Evolutionary conservation across 2,329 filamentous ascomycete species (phyloP), one percentile per base, ranked within the genome.

Genomic region (Fusarium nodosum): DNA sequence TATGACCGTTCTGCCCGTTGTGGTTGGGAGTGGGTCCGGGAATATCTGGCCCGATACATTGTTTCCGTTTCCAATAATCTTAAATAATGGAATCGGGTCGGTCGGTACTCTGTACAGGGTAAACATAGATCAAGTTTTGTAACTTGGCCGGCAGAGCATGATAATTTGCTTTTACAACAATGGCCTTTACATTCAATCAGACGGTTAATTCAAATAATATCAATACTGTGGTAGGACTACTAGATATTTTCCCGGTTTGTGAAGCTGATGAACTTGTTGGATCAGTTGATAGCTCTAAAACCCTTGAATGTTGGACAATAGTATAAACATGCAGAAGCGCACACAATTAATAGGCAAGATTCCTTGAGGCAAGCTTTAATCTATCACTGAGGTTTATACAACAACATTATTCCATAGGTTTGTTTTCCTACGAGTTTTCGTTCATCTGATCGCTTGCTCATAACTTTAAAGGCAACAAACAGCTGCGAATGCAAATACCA

Each of bases 1-100:
- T 20, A 22, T 20, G 36, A 39, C 36, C 36, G 36, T 39, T 39
- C 12, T 39, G 13, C 13, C 46, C 22, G 44, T 57, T 46, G 41
- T 6, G 39, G 12, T 56, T 26, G 11, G 11, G 12, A 16, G 56
- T 64, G 59, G 61, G 50, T 9, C 58, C 55, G 63, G 61, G 36
- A 60, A 67, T 67, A 57, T 10, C 3, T 11, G 15, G 1, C 6
- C 4, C 0, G 1, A 0, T 0, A 10, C 22, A 33, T 56, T 11
- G 28, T 30, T 34, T 18, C 42, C 42, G 18, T 9, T 18, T 1
- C 3, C 5, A 7, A 24, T 18, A 5, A 42, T 54, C 33, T 42
- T 56, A 42, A 47, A 56, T 20, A 30, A 28, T 47, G 50, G 20
- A 39, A n/a, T n/a, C n/a, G n/a, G 26, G 10, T 30, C 28, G 10